Evolutionary conservation across 768 basidiomycete species (phyloP).

Genomic region (Butyriboletus loyo): DNA sequence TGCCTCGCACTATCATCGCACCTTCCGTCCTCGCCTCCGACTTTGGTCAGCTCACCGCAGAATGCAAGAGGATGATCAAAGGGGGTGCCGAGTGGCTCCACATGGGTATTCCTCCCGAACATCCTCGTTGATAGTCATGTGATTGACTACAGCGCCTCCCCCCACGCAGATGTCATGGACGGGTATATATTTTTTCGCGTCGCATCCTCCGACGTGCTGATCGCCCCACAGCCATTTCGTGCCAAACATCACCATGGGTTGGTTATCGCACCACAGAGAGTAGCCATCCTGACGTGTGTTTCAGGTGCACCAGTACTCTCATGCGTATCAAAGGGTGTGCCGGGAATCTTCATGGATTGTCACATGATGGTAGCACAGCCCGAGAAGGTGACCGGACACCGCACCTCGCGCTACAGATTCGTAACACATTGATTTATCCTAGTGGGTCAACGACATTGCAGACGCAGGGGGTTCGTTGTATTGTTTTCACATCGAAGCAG

Average conservation of each 20-base stretch:
- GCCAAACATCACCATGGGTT: constrained; percentile 97
- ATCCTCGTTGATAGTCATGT: constrained; percentile 7
- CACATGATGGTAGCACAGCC: constrained; percentile 99
- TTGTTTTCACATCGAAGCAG: constrained; percentile 96
- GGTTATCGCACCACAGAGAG: constrained; percentile 18
- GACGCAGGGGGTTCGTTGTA: constrained; percentile 93
- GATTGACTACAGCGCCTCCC: constrained; percentile 4
- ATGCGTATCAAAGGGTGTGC: constrained; percentile 81
- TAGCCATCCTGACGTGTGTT: constrained; percentile 10
- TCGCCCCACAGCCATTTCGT: constrained; percentile 80
- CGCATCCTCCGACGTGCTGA: not conserved
- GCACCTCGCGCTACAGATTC: not conserved
- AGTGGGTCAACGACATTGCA: constrained; percentile 98
- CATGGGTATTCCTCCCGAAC: constrained; percentile 61
- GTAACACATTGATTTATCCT: not conserved
- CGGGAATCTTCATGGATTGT: constrained; percentile 99
- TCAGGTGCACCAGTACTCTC: constrained; percentile 85
- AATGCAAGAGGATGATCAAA: constrained; percentile 96
- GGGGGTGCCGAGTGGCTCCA: constrained; percentile 97
- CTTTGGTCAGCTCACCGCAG: constrained; percentile 90
- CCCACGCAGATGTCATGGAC: constrained; percentile 91
- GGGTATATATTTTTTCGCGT: constrained; percentile 56
- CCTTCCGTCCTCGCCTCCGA: constrained; percentile 97
- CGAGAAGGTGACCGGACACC: constrained; percentile 58
- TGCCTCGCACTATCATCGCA: constrained; percentile 91